Evolutionary conservation across 108 stramenopile species (phyloP).

Genomic region (Nitzschia sp.): DNA sequence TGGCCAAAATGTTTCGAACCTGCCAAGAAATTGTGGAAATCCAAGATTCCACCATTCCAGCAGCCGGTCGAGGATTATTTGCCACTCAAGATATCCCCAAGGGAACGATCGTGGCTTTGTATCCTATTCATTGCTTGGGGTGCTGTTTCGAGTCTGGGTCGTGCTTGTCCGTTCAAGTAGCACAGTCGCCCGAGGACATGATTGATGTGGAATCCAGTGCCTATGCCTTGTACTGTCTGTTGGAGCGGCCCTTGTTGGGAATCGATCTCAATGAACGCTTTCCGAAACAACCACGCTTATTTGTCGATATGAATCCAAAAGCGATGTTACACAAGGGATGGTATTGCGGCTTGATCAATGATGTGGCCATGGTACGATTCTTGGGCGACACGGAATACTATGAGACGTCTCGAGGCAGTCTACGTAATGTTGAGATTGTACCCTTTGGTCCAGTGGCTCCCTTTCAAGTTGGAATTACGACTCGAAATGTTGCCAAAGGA

Average conservation of each 20-base stretch:
- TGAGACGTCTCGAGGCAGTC: background rate
- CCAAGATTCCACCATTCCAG: slow-evolving; percentile 59
- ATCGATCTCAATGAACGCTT: background rate
- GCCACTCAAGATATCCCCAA: slow-evolving; percentile 57
- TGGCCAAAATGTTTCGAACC: background rate
- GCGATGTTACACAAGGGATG: background rate
- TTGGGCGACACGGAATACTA: slow-evolving; percentile 3
- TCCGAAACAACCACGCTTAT: background rate
- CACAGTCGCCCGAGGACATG: background rate
- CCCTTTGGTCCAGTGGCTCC: slow-evolving; percentile 17
- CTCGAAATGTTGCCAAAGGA: slow-evolving; percentile 5
- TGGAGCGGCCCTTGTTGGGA: background rate
- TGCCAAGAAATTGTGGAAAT: slow-evolving; percentile 75
- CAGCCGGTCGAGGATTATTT: slow-evolving; percentile 82
- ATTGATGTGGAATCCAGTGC: slow-evolving; percentile 6
- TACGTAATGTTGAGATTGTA: slow-evolving; percentile 10
- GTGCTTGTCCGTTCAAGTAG: slow-evolving; percentile 1
- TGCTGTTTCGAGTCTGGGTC: background rate
- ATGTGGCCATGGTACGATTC: slow-evolving; percentile 1
- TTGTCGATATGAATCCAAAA: slow-evolving; percentile 14
- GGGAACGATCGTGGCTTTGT: slow-evolving; percentile 54
- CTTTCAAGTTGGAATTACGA: slow-evolving; percentile 8
- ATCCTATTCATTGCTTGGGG: slow-evolving; percentile 8
- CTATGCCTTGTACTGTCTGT: slow-evolving; percentile 2
- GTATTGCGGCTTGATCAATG: slow-evolving; percentile 12